Evolutionary conservation across 495 filamentous ascomycete species (phyloP), one percentile per base, ranked within the genome.

Genomic region (Penicillium crystallinum): DNA sequence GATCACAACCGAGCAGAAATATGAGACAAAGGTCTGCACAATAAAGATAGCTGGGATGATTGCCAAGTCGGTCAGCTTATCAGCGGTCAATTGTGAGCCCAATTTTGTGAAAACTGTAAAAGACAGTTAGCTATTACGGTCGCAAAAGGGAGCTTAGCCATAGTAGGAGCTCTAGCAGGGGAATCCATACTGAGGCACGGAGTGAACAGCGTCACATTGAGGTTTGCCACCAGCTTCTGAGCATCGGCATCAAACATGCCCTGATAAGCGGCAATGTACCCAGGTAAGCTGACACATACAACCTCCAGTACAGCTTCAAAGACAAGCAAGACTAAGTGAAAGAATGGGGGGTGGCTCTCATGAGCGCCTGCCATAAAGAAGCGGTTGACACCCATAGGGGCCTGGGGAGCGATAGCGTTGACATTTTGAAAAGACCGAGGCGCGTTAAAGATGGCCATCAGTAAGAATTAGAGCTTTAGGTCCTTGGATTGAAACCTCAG

Each of bases 261-360:
- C 59, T 87, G 76, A 38, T 85, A 77, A 17, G 93, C 93, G 45
- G 95, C 84, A 58, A 97, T 85, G 65, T 96, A 98, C n/a, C 93
- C 93, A 1, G 95, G 95, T 52, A 96, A 70, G 66, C 86, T 89
- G 61, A 98, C 93, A 69, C 91, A 97, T 33, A 97, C 84, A 2
- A 98, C 93, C 64, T 98, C 92, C 59, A 97, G 70, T 19, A 98
- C 92, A 12, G 93, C 93, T 68, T 96, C 95, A 63, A 96, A 96
- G 52, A 98, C 91, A 33, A 98, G 82, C 7, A 95, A 78, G 23
- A 88, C 73, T 23, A 98, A 76, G 58, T 91, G 82, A 47, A 79
- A 77, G 52, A 97, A 80, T 19, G 88, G 77, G 1, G 84, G 82
- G 56, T 87, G 83, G 49, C 72, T 77, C 23, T 75, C 63, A 49